These are phyloP conservation scores for Zea luxurians DNA, from an alignment of 176 grass and related monocot species.

Conservation along the genomic window DNA sequence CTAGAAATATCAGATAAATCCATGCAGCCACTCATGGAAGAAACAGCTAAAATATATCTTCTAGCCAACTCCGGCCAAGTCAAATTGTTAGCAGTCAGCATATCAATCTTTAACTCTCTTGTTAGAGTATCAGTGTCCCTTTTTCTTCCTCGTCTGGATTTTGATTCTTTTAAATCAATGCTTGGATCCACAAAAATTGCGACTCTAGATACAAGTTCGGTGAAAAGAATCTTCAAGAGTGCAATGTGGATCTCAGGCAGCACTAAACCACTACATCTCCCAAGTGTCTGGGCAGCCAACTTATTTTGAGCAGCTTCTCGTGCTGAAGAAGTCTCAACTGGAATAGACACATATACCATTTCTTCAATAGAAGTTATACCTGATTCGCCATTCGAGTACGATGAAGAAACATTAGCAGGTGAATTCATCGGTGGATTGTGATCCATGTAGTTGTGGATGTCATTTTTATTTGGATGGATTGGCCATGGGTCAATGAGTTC, in stretches of 20 bases:
- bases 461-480: conserved; percentile 49
- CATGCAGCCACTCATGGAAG: conserved; percentile 61
- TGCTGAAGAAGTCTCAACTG: conserved; percentile 65
- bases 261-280: conserved; percentile 71
- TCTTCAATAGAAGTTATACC: conserved; percentile 55
- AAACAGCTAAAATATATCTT: conserved; percentile 87
- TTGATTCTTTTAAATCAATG: conserved; percentile 84
- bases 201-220: conserved; percentile 69
- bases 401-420: conserved; percentile 52
- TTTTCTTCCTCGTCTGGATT: conserved; percentile 82
- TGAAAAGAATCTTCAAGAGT: conserved; percentile 81
- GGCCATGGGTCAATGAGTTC: conserved; percentile 98
- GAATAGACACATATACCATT: conserved; percentile 54
- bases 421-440: conserved; percentile 45
- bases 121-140: conserved; percentile 68
- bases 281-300: conserved; percentile 62
- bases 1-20: conserved; percentile 85
- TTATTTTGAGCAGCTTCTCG: conserved; percentile 69
- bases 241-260: conserved; percentile 72
- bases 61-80: conserved; percentile 95
- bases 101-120: conserved; percentile 78
- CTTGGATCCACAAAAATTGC: conserved; percentile 87
- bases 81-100: conserved; percentile 80
- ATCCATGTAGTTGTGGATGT: conserved; percentile 47
- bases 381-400: conserved; percentile 55